A percentile compares a stretch with the other conserved stretches of the same genome.
Conservation (phyloP, 169 alveolate species). For the Cryptosporidium ryanae region DNA sequence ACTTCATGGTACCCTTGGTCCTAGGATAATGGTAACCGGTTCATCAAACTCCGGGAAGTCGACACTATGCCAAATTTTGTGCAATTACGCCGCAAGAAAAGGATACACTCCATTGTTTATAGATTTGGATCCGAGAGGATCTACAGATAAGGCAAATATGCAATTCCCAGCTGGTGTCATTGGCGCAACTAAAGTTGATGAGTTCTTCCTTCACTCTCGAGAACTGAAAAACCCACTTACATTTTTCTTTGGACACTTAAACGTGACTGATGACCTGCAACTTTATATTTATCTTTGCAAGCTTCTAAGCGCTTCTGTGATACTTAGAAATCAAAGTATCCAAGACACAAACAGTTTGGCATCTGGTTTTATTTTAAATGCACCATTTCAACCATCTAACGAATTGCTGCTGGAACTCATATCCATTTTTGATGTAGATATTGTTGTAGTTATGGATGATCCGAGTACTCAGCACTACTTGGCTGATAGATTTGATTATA, state of each 20-base stretch:
- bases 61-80: slow-evolving; percentile 83
- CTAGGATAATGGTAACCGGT: slow-evolving; percentile 88
- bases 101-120: slow-evolving; percentile 87
- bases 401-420: slow-evolving; percentile 82
- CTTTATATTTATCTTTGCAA: slow-evolving; percentile 75
- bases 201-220: slow-evolving; percentile 58
- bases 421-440: slow-evolving; percentile 83
- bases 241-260: slow-evolving; percentile 85
- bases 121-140: slow-evolving; percentile 88
- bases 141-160: slow-evolving; percentile 81
- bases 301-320: slow-evolving; percentile 54
- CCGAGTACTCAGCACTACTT: slow-evolving; percentile 72
- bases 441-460: slow-evolving; percentile 86
- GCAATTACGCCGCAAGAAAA: slow-evolving; percentile 86
- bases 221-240: slow-evolving; percentile 81
- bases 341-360: slow-evolving; percentile 45
- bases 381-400: slow-evolving; percentile 86
- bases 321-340: slow-evolving; percentile 41
- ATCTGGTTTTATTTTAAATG: slow-evolving; percentile 87
- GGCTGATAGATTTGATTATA: slow-evolving; percentile 53
- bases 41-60: slow-evolving; percentile 89
- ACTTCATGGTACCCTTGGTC: slow-evolving; percentile 84
- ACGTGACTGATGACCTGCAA: slow-evolving; percentile 82
- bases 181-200: slow-evolving; percentile 74
- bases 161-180: slow-evolving; percentile 85